Conservation (phyloP, 2,329 filamentous ascomycete genomes). For the Penicillium sp. region DNA sequence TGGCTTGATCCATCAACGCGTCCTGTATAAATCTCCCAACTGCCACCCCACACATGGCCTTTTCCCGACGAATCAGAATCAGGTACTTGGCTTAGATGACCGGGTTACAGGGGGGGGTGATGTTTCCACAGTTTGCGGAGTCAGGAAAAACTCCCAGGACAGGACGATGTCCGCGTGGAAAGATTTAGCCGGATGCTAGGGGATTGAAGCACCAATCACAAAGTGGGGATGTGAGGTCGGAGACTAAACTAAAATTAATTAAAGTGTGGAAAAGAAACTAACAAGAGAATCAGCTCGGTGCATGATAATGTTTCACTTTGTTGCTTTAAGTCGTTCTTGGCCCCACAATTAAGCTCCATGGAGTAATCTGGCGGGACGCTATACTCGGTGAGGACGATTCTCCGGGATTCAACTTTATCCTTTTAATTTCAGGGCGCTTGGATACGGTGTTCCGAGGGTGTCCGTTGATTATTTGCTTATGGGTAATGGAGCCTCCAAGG, state of each 20-base stretch:
- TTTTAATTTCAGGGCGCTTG: neutral
- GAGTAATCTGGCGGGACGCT: slow-evolving; percentile 6
- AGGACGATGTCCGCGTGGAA: neutral
- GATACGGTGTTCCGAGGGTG: neutral
- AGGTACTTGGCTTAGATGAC: neutral
- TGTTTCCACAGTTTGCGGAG: neutral
- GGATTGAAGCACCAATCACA: neutral
- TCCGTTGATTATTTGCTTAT: neutral
- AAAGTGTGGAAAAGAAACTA: neutral
- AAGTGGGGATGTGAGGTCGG: neutral
- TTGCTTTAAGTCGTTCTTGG: neutral
- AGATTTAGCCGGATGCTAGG: neutral
- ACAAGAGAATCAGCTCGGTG: slow-evolving; percentile 2
- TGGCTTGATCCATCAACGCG: neutral
- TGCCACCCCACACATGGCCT: neutral
- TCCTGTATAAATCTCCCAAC: neutral
- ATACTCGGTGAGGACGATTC: slow-evolving; percentile 6
- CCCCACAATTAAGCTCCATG: slow-evolving; percentile 14
- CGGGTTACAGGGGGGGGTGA: neutral
- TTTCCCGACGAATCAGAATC: neutral
- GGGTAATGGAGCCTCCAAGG: neutral
- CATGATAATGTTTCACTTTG: slow-evolving; percentile 23
- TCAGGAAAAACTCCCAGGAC: neutral
- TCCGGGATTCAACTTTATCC: slow-evolving; percentile 11
- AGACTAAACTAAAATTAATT: neutral